phyloP scores from a whole-genome alignment of 192 early-diverging fungal genomes.

The Geranomyces michiganensis region DNA sequence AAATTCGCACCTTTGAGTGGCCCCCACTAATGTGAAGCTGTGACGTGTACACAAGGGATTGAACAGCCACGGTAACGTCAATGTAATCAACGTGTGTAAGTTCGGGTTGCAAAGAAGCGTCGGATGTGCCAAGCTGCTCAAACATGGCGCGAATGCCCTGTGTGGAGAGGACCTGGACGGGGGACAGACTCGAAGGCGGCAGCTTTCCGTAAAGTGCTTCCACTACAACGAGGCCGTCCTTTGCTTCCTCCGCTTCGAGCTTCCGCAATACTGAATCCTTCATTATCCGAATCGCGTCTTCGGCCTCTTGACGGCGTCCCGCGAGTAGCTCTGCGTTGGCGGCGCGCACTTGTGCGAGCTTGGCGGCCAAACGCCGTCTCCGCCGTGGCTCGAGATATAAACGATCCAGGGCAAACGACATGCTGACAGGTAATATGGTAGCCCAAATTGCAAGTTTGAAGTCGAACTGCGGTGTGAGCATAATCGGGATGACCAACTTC shows the following conservation, averaged over 20 bases:
- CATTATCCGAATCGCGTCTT: constrained; percentile 77
- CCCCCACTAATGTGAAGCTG: constrained; percentile 87
- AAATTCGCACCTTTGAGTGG: constrained; percentile 80
- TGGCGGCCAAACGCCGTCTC: constrained; percentile 26
- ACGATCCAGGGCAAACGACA: constrained; percentile 39
- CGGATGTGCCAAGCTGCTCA: constrained; percentile 1
- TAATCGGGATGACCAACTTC: constrained; percentile 51
- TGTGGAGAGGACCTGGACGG: constrained; percentile 20
- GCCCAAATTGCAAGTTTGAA: constrained; percentile 44
- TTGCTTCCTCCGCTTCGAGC: constrained; percentile 64
- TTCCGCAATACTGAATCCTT: constrained; percentile 68
- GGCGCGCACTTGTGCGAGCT: constrained; percentile 36
- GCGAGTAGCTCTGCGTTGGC: constrained; percentile 54
- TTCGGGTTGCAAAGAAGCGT: neutral
- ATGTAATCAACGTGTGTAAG: constrained; percentile 37
- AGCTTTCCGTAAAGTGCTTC: constrained; percentile 89
- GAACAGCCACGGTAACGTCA: constrained; percentile 88
- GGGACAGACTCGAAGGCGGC: constrained; percentile 19
- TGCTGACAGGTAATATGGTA: constrained; percentile 39
- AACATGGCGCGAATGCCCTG: constrained; percentile 37
- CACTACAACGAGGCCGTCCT: constrained; percentile 78
- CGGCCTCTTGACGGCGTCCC: constrained; percentile 73
- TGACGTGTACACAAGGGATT: constrained; percentile 79
- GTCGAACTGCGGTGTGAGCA: constrained; percentile 50
- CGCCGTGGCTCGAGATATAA: constrained; percentile 45